Evolutionary conservation across 2,329 filamentous ascomycete genomes (phyloP), one percentile per base, ranked within the genome.

Genomic region (Xylaria sp.): DNA sequence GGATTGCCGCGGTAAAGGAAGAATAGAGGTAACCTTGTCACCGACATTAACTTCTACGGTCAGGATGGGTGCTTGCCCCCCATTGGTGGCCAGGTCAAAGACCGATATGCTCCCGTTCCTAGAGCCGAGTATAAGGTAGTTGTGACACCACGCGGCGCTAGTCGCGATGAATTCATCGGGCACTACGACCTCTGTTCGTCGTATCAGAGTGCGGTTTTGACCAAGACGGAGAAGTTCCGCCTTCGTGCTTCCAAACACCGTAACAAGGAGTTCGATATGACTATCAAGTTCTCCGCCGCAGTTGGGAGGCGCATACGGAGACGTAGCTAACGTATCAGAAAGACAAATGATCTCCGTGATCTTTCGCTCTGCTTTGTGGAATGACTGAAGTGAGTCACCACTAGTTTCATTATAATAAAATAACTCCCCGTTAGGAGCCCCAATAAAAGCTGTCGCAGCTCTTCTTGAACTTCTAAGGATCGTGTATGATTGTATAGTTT

Each of bases 21-120:
- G 74, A 38, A 97, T 87, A 44, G 86, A 85, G 2, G 92, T 95
- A 51, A 97, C 88, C 7, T 91, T 87, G 74, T 97, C 86, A 40
- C 81, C 80, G 51, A 78, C 81, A n/a, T 79, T 82, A 23, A 82
- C 79, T 42, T 84, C 80, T 3, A 81, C 72, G 13, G 79, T 79
- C 15, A 79, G 70, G 5, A 79, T 65, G 1, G 75, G 73, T 0
- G 75, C 75, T 53, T 80, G 79, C 7, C 73, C 74, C 1, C 70
- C 73, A 4, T 77, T 73, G 0, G 64, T 65, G 44, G 33, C 57
- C 20, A 53, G 48, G 36, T 69, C 53, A 54, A 83, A 81, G 13
- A 83, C 66, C 3, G 83, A 79, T 5, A 89, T 73, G 40, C 79
- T 82, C 2, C 88, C 88, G 48, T 83, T 83, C 1, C 87, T 81